Conservation (phyloP, 1,284 basidiomycete species). For the Cryptococcus hybrid region DNA sequence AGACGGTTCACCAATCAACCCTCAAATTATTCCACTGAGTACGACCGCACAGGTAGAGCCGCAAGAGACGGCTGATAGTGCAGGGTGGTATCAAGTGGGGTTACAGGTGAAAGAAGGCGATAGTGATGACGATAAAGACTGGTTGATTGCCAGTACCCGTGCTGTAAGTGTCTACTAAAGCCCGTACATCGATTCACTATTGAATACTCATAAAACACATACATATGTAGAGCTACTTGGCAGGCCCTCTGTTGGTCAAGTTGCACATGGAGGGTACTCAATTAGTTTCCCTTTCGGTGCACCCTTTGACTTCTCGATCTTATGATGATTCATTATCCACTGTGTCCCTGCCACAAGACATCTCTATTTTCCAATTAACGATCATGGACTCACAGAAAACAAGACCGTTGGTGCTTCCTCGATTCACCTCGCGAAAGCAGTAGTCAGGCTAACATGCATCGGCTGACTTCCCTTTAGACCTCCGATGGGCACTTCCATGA, state of each 20-base stretch:
- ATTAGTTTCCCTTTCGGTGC: not conserved
- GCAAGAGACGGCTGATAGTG: slow-evolving; percentile 9
- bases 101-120: slow-evolving; percentile 54
- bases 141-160: slow-evolving; percentile 67
- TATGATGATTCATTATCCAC: not conserved
- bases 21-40: too few relatives aligned
- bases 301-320: not conserved
- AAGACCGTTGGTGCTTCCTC: not conserved
- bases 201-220: slow-evolving; percentile 4
- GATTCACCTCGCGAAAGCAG: not conserved
- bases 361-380: not conserved
- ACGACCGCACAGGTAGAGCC: too few relatives aligned
- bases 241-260: slow-evolving; percentile 6
- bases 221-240: slow-evolving; percentile 10
- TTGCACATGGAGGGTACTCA: not conserved
- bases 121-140: slow-evolving; percentile 51
- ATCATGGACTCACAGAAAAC: not conserved
- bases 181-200: slow-evolving; percentile 4
- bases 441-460: not conserved
- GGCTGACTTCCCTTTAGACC: slow-evolving; percentile 53
- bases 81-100: slow-evolving; percentile 67
- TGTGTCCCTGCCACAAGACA: not conserved
- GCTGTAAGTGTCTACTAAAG: slow-evolving; percentile 61
- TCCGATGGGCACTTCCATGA: slow-evolving; percentile 63
- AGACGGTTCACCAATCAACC: too few relatives aligned